Evolutionary conservation across 768 basidiomycete genomes (phyloP).

Genomic region (Pleurotus tuoliensis): DNA sequence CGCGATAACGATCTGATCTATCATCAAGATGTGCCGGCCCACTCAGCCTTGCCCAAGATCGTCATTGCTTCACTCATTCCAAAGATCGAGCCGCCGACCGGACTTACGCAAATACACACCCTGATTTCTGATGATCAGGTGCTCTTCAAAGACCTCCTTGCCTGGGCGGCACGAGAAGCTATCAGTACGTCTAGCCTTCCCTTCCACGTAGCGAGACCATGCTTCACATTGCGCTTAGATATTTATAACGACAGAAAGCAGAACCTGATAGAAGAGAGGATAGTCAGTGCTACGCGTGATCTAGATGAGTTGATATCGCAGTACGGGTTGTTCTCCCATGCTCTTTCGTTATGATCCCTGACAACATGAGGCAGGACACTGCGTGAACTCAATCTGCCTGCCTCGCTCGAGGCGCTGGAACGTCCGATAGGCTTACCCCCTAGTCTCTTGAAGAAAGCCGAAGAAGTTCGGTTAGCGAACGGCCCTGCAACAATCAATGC

Average conservation of each 20-base stretch:
- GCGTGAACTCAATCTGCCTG: slow-evolving; percentile 73
- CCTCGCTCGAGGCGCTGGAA: slow-evolving; percentile 84
- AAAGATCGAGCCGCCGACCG: slow-evolving; percentile 46
- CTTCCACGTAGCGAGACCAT: not conserved
- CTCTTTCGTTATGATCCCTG: not conserved
- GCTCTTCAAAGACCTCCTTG: slow-evolving; percentile 71
- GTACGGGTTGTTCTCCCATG: slow-evolving; percentile 34
- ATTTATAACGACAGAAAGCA: slow-evolving; percentile 85
- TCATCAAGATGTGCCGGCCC: slow-evolving; percentile 79
- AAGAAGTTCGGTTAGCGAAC: slow-evolving; percentile 76
- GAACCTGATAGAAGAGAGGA: slow-evolving; percentile 63
- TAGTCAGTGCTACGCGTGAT: slow-evolving; percentile 56
- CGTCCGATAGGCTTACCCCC: slow-evolving; percentile 85
- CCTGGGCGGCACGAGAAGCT: slow-evolving; percentile 87
- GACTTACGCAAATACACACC: slow-evolving; percentile 53
- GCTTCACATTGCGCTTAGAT: slow-evolving; percentile 35
- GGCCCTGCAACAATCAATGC: slow-evolving; percentile 70
- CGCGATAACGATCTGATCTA: slow-evolving; percentile 97
- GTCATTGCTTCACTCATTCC: slow-evolving; percentile 64
- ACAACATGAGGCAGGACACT: slow-evolving; percentile 45
- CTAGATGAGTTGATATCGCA: slow-evolving; percentile 57
- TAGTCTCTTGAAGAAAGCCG: slow-evolving; percentile 79
- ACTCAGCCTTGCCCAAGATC: slow-evolving; percentile 63
- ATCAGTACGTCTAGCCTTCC: slow-evolving; percentile 55
- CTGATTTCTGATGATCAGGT: slow-evolving; percentile 49